Evolutionary conservation across 2,329 filamentous ascomycete genomes (phyloP), one percentile per base, ranked within the genome.

Genomic region (Exophiala lecanii-corni): DNA sequence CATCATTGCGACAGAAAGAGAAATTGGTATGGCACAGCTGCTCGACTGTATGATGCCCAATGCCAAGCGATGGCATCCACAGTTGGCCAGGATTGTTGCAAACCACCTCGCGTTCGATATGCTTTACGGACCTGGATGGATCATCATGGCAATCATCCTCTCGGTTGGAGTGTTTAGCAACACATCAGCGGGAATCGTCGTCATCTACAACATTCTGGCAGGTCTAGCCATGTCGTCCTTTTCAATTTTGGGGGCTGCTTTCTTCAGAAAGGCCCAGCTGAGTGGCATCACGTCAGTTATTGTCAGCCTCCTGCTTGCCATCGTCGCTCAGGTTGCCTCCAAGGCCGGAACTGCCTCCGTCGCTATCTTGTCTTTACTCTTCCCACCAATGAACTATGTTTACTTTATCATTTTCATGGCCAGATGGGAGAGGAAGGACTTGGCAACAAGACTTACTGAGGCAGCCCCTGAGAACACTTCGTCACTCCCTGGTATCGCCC

Each of bases 21-120:
- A 96, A 67, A 72, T 81, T 12, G 89, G 89, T 45, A 92, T 95
- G 76, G 86, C 86, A 3, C 86, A 89, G 50, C 72, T 96, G 19
- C 79, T 96, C 32, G 89, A 96, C 64, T 84, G 87, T 41, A 95
- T 94, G 87, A 89, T 92, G 73, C 84, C 86, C 1, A 86, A 86
- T 42, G 74, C 75, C 41, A 74, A 74, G 36, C 71, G 78, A 32
- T 94, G 87, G 86, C 74, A 87, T 57, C 81, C 84, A 7, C 86
- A 91, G 64, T 78, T 80, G 16, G 82, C 84, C 2, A 76, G 89
- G n/a, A 73, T 94, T 10, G 59, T 89, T 6, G 81, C 89, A 0
- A 82, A 89, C 48, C 87, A 94, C 59, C 61, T 92, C 18, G 79
- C 88, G 0, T 92, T 95, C 57, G 81, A 86, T 45, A 62, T 86